These are phyloP conservation scores for Mucor saturninus DNA, from an alignment of 371 early-diverging fungal species.

Conservation along the genomic window DNA sequence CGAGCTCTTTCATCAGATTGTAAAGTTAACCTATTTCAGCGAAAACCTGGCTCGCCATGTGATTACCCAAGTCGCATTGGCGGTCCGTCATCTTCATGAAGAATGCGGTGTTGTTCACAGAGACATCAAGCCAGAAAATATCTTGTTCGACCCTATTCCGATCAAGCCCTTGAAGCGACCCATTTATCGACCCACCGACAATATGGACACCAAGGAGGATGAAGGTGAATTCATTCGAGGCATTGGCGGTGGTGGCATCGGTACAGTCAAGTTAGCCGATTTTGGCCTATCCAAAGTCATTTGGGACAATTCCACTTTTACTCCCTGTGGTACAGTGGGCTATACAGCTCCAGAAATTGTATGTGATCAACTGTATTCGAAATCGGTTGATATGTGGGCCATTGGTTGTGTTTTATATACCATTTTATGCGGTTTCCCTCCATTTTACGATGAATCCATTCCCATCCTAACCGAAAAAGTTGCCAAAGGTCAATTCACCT, in stretches of 20 bases:
- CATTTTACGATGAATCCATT: slow-evolving; percentile 87
- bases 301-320: slow-evolving; percentile 81
- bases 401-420: slow-evolving; percentile 93
- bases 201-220: slow-evolving; percentile 60
- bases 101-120: slow-evolving; percentile 90
- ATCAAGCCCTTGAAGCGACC: slow-evolving; percentile 45
- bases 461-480: slow-evolving; percentile 77
- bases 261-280: slow-evolving; percentile 83
- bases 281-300: slow-evolving; percentile 87
- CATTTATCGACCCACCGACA: slow-evolving; percentile 41
- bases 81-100: slow-evolving; percentile 87
- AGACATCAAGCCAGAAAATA: slow-evolving; percentile 98
- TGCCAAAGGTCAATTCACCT: slow-evolving; percentile 76
- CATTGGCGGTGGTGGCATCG: slow-evolving; percentile 84
- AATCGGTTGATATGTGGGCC: slow-evolving; percentile 94
- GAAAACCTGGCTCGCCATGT: slow-evolving; percentile 82
- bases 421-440: slow-evolving; percentile 88
- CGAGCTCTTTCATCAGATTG: slow-evolving; percentile 86
- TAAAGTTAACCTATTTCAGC: slow-evolving; percentile 79
- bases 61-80: slow-evolving; percentile 88
- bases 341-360: slow-evolving; percentile 94
- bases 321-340: slow-evolving; percentile 92
- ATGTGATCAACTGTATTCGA: slow-evolving; percentile 61
- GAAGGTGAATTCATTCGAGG: slow-evolving; percentile 77
- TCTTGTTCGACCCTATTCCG: slow-evolving; percentile 70